phyloP scores from a whole-genome alignment of 2,329 filamentous ascomycete species.

The Trichophyton benhamiae region DNA sequence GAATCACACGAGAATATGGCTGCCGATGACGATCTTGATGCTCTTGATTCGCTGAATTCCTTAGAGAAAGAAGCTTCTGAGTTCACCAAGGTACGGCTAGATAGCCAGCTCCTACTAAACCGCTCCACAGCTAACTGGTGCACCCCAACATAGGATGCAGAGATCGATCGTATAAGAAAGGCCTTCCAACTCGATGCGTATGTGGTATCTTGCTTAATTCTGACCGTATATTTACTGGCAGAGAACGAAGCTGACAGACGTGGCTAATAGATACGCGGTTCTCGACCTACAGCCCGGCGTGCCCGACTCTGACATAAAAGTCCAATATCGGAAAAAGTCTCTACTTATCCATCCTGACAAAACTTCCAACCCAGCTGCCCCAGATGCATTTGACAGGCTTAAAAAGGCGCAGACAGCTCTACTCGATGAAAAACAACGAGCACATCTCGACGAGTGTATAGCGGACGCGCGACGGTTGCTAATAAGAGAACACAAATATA shows the following conservation, averaged over 20 bases:
- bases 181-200: conserved; percentile 71
- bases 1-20: conserved; percentile 31
- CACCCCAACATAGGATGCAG: conserved; percentile 56
- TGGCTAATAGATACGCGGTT: conserved; percentile 60
- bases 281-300: conserved; percentile 92
- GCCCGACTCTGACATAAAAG: conserved; percentile 90
- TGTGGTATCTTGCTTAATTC: conserved; percentile 19
- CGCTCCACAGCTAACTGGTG: conserved; percentile 2
- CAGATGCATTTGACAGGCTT: conserved; percentile 90
- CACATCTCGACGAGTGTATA: conserved; percentile 81
- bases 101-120: not conserved
- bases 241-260: not conserved
- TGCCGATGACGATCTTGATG: conserved; percentile 37
- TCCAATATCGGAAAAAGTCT: conserved; percentile 91
- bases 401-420: conserved; percentile 88
- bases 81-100: conserved; percentile 61
- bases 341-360: conserved; percentile 98
- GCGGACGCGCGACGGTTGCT: conserved; percentile 90
- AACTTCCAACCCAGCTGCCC: conserved; percentile 76
- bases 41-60: conserved; percentile 64
- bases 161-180: conserved; percentile 87
- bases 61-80: conserved; percentile 79
- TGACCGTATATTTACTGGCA: not conserved
- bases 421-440: conserved; percentile 86
- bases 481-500: conserved; percentile 90